These are phyloP conservation scores for Hypericum perforatum DNA, from an alignment of 345 rosid species.

Conservation along the genomic window DNA sequence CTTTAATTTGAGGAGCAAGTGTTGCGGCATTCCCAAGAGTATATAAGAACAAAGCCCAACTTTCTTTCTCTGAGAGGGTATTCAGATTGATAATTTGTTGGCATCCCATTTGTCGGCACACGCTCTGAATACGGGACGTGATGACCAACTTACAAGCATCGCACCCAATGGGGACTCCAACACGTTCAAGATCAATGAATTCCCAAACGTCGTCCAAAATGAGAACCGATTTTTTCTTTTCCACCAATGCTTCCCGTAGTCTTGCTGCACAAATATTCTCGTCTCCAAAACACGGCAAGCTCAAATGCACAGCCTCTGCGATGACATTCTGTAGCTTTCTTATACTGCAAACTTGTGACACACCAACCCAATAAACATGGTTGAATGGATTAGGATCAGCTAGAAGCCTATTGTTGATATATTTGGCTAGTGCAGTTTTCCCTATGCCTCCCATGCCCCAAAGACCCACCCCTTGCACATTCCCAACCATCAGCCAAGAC, in stretches of 20 bases:
- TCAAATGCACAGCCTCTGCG: constrained; percentile 1
- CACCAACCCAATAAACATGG: constrained; percentile 7
- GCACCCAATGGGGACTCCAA: too few species aligned
- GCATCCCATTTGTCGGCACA: too few species aligned
- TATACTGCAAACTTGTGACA: not conserved
- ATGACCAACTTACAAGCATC: too few species aligned
- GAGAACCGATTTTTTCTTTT: not conserved
- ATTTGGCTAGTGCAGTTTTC: constrained; percentile 4
- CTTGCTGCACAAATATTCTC: constrained; percentile 1
- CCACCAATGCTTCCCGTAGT: not conserved
- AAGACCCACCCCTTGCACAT: constrained; percentile 13
- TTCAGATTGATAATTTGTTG: too few species aligned
- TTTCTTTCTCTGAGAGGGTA: too few species aligned
- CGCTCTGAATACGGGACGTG: too few species aligned
- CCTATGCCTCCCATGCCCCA: constrained; percentile 19
- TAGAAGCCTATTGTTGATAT: constrained; percentile 7
- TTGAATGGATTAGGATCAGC: not conserved
- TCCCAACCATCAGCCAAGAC: constrained; percentile 5
- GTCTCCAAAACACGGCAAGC: constrained; percentile 2
- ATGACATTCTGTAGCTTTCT: constrained; percentile 2
- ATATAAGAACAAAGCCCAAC: too few species aligned
- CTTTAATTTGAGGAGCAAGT: too few species aligned
- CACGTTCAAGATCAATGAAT: too few species aligned
- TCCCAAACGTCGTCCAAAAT: constrained; percentile 3
- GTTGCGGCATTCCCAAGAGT: too few species aligned